Base-by-base conservation (phyloP, 169 alveolate genomes). In the Plasmodium coatneyi region DNA sequence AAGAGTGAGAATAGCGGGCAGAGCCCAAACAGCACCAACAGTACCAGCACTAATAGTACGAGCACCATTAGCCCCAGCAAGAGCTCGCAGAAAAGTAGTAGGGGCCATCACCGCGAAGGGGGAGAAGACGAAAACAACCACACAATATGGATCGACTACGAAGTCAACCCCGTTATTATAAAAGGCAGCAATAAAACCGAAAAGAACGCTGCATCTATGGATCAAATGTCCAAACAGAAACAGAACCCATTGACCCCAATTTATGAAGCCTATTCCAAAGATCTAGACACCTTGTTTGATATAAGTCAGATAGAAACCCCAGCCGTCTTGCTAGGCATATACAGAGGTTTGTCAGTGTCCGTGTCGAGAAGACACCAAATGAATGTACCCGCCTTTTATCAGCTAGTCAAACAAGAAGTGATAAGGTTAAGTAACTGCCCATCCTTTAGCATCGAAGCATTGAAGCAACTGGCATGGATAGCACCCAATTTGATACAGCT, bases 401-500 rank as follows among this genome's bases (percentile, higher is more conserved):
- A 82, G 22, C 16, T 91, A 49, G 76, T 91, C 12, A 91, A 71
- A 71, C 79, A 71, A 43, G 95, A 91, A 91, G 54, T 91, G 25
- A 4, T 36, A 2, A 19, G 41, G 36, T 81, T 91, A 80, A 81
- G 56, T 80, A 71, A 72, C n/a, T 66, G 49, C 43, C 46, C 41
- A 5, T 41, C 36, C 0, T 91, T 91, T 71, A 91, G 16, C 54
- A 83, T 66, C 80, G 92, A 91, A 14, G 34, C 34, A 49, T 34
- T 91, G 16, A 91, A 78, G 39, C 92, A 91, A 71, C 76, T 91
- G 7, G 95, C 95, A 7, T 91, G 95, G 95, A 30, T 91, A 32
- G 91, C 92, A 46, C 95, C 95, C 6, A 71, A 66, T 91, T 91
- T 91, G 56, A 91, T 91, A 70, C 91, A 81, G 76, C 56, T 91